Conservation (phyloP, 2,329 filamentous ascomycete species). For the Arthrocladium fulminans region DNA sequence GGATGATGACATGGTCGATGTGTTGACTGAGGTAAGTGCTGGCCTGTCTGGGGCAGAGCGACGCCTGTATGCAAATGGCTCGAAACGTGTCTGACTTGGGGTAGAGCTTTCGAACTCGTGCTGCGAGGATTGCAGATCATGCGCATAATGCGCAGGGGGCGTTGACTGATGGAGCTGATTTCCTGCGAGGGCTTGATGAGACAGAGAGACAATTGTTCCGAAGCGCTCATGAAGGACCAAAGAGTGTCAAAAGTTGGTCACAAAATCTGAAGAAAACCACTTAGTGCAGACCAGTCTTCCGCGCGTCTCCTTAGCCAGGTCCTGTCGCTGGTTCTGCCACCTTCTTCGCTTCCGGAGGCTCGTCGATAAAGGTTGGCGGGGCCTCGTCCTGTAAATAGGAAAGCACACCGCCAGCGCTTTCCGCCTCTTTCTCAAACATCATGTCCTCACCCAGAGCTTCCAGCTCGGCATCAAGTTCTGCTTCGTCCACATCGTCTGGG, state of each 20-base stretch:
- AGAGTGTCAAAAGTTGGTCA: conserved; percentile 31
- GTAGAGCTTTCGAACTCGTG: conserved; percentile 70
- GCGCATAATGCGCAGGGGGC: conserved; percentile 62
- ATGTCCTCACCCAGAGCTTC: conserved; percentile 90
- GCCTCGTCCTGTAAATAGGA: conserved; percentile 86
- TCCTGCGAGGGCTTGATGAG: conserved; percentile 80
- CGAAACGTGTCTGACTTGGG: background rate
- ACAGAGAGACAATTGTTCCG: conserved; percentile 72
- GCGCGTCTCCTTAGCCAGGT: conserved; percentile 16
- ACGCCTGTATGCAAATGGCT: too few species aligned
- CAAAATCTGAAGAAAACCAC: conserved; percentile 20
- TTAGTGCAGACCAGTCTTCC: background rate
- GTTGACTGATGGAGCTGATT: conserved; percentile 60
- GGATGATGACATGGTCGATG: conserved; percentile 68
- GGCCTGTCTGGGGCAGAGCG: too few species aligned
- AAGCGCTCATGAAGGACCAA: conserved; percentile 64
- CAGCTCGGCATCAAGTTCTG: conserved; percentile 89
- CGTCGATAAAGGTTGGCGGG: conserved; percentile 82
- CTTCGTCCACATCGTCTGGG: conserved; percentile 93
- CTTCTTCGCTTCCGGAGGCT: conserved; percentile 68
- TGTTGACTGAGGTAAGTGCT: conserved; percentile 52
- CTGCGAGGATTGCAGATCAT: conserved; percentile 76
- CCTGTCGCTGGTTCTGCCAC: conserved; percentile 68
- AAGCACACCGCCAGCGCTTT: conserved; percentile 46
- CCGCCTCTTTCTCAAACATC: conserved; percentile 61